phyloP scores from a whole-genome alignment of 345 rosid genomes.

The Raphanus sativus region DNA sequence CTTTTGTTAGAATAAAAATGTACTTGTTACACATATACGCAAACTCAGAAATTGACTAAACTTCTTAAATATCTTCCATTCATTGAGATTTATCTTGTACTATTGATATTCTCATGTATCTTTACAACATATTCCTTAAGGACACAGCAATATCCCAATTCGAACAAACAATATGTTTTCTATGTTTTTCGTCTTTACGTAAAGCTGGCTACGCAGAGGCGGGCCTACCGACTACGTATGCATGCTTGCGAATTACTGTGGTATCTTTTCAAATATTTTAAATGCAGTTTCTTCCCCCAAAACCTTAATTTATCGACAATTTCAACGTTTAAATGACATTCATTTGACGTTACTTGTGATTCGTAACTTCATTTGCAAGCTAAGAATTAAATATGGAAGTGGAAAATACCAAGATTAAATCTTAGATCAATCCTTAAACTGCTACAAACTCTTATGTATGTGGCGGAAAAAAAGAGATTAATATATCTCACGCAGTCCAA shows the following conservation, averaged over 20 bases:
- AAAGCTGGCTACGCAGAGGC: neutral
- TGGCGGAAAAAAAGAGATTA: neutral
- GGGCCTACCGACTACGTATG: neutral
- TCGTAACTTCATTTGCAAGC: constrained; percentile 4
- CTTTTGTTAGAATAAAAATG: neutral
- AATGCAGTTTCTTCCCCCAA: neutral
- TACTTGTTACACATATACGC: neutral
- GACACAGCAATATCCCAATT: neutral
- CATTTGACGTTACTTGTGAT: neutral
- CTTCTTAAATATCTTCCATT: neutral
- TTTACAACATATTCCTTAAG: neutral
- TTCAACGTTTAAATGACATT: neutral
- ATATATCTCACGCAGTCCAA: neutral
- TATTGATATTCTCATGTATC: neutral
- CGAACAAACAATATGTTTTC: neutral
- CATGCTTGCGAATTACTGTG: neutral
- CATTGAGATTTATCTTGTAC: neutral
- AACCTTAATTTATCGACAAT: neutral
- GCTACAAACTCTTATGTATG: neutral
- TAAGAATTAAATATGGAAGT: constrained; percentile 2
- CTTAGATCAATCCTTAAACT: constrained; percentile 8
- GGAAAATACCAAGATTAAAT: neutral
- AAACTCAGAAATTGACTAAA: neutral
- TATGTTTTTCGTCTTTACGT: neutral
- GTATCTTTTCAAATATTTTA: neutral